These are phyloP conservation scores for Rhodomyrtus psidioides DNA, from an alignment of 441 rosid genomes.

Conservation along the genomic window DNA sequence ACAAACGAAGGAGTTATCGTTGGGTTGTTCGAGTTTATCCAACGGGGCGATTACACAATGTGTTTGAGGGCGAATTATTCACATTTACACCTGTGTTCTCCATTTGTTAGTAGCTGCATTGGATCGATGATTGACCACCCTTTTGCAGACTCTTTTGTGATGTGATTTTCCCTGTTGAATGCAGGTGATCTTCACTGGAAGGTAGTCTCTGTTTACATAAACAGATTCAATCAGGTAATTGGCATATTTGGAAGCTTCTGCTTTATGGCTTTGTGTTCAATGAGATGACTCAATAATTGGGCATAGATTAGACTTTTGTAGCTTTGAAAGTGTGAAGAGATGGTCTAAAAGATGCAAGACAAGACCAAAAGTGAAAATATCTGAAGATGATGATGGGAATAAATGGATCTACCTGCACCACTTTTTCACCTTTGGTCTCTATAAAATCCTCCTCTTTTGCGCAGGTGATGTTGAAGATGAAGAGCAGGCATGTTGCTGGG, in stretches of 20 bases:
- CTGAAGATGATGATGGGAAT: conserved; percentile 20
- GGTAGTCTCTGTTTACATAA: conserved; percentile 74
- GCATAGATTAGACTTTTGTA: conserved; percentile 33
- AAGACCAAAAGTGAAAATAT: conserved; percentile 12
- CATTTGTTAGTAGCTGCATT: background rate
- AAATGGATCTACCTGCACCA: background rate
- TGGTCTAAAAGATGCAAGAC: conserved; percentile 12
- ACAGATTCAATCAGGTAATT: conserved; percentile 66
- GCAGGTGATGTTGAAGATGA: conserved; percentile 86
- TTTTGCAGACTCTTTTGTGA: background rate
- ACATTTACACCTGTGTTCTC: background rate
- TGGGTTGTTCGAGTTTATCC: background rate
- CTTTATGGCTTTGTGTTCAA: background rate
- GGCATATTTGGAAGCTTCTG: background rate
- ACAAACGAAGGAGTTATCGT: background rate
- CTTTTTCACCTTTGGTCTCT: background rate
- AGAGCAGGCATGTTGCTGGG: conserved; percentile 93
- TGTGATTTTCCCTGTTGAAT: background rate
- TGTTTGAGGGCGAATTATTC: background rate
- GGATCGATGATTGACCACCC: background rate
- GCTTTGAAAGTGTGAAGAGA: conserved; percentile 21
- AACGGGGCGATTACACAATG: rapidly evolving
- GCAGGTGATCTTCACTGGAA: conserved; percentile 75
- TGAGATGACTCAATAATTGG: conserved; percentile 43
- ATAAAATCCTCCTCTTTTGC: conserved; percentile 9